Conservation (phyloP, 192 early-diverging fungal species). For the Rhizophlyctis rosea region DNA sequence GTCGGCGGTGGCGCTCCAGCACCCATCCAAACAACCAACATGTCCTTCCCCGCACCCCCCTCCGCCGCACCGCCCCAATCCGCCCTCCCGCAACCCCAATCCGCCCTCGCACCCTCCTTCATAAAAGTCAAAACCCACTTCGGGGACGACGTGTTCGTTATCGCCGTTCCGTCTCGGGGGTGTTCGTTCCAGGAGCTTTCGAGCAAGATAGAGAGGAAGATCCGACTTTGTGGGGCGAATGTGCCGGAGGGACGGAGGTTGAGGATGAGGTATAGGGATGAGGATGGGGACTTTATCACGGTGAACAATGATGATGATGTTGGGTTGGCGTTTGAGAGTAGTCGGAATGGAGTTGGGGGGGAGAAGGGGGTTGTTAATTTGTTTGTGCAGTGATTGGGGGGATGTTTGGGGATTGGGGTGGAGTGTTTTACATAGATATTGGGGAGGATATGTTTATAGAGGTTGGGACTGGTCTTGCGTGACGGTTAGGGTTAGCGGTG, state of each 20-base stretch:
- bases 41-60: conserved; percentile 4
- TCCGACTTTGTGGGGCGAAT: conserved; percentile 68
- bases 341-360: background rate
- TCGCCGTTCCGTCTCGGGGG: conserved; percentile 72
- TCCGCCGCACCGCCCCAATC: conserved; percentile 1
- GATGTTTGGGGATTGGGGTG: background rate
- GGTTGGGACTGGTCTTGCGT: no score
- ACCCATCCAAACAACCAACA: background rate
- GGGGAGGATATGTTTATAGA: no score
- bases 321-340: conserved; percentile 79
- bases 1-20: background rate
- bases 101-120: conserved; percentile 21
- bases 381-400: conserved; percentile 24
- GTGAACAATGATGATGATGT: conserved; percentile 91
- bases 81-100: conserved; percentile 12
- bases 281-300: conserved; percentile 86
- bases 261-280: conserved; percentile 85
- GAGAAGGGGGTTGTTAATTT: conserved; percentile 33
- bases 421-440: no score
- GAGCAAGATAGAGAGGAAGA: conserved; percentile 84
- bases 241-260: conserved; percentile 43
- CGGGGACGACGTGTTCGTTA: conserved; percentile 81
- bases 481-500: no score
- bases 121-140: conserved; percentile 75
- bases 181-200: conserved; percentile 75